Conservation (phyloP, 2,329 filamentous ascomycete genomes). For the Chaetomiaceae sp. region DNA sequence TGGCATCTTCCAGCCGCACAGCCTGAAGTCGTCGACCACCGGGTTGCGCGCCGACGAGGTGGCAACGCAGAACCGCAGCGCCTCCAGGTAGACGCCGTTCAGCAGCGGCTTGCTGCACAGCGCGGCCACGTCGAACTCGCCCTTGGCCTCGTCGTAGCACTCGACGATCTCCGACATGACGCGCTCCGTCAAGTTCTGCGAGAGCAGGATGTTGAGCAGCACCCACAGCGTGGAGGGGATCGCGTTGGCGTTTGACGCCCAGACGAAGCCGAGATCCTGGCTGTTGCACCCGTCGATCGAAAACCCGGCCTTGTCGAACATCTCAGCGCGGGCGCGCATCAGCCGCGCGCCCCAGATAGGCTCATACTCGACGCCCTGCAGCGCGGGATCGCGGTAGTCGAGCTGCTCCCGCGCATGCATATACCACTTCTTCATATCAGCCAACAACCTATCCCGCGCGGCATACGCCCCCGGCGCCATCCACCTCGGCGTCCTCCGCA, state of each 20-base stretch:
- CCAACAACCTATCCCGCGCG: conserved; percentile 24
- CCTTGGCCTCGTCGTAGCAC: conserved; percentile 3
- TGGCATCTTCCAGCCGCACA: conserved; percentile 28
- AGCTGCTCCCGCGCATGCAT: conserved; percentile 20
- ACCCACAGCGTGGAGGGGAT: conserved; percentile 18
- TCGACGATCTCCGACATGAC: conserved; percentile 13
- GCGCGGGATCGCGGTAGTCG: conserved; percentile 16
- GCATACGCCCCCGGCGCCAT: conserved; percentile 24
- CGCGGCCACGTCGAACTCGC: conserved; percentile 7
- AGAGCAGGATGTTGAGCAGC: conserved; percentile 5
- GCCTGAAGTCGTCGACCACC: conserved; percentile 19
- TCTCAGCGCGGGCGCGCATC: conserved; percentile 12
- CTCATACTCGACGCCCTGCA: conserved; percentile 27
- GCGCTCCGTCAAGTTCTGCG: conserved; percentile 8
- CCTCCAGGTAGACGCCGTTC: conserved; percentile 15
- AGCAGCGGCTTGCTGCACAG: conserved; percentile 16
- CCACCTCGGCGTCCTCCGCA: conserved; percentile 26
- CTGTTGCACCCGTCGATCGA: conserved; percentile 8
- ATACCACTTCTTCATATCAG: conserved; percentile 26
- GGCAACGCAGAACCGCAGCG: conserved; percentile 16
- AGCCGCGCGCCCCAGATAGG: conserved; percentile 25
- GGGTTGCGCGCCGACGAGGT: conserved; percentile 14
- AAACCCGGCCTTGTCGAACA: conserved; percentile 8
- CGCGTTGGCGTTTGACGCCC: conserved; percentile 18
- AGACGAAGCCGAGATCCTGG: conserved; percentile 18